A percentile compares a stretch with the other conserved stretches of the same genome.
Conservation (phyloP, 306 rosid genomes). For the Phaseolus lunatus region DNA sequence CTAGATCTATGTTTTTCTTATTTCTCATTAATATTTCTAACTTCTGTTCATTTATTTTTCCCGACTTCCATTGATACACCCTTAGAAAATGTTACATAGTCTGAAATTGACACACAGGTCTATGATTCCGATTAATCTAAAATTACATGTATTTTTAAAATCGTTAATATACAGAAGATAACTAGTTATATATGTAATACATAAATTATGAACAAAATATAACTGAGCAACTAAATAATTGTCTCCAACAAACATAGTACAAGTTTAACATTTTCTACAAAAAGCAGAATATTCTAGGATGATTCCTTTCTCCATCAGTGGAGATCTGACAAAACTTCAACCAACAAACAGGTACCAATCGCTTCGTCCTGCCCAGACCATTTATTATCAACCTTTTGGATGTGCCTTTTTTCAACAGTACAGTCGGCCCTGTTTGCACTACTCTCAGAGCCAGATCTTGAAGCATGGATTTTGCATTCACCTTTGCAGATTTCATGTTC, state of each 20-base stretch:
- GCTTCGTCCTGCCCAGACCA: constrained; percentile 68
- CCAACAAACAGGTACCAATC: constrained; percentile 63
- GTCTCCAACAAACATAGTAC: background rate
- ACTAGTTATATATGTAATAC: too few relatives aligned
- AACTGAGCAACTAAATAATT: background rate
- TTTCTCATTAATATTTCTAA: too few relatives aligned
- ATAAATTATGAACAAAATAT: background rate
- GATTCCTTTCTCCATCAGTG: background rate
- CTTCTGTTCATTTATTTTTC: too few relatives aligned
- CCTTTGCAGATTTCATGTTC: constrained; percentile 57
- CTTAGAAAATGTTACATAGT: too few relatives aligned
- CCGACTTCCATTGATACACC: too few relatives aligned
- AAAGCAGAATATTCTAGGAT: constrained; percentile 17
- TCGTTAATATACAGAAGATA: too few relatives aligned
- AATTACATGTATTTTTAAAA: too few relatives aligned
- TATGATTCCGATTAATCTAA: background rate
- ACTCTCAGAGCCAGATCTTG: constrained; percentile 49
- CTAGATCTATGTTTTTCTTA: background rate
- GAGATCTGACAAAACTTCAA: constrained; percentile 34
- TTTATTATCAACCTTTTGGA: constrained; percentile 62
- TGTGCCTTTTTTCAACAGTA: constrained; percentile 64
- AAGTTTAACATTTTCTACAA: background rate
- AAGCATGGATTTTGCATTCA: constrained; percentile 61
- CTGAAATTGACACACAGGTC: background rate
- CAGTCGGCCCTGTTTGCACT: constrained; percentile 56